Percentiles rank a stretch among this genome's conserved stretches.
These are phyloP conservation scores for Aegle marmelos DNA, from an alignment of 345 rosid genomes.

Conservation along the genomic window DNA sequence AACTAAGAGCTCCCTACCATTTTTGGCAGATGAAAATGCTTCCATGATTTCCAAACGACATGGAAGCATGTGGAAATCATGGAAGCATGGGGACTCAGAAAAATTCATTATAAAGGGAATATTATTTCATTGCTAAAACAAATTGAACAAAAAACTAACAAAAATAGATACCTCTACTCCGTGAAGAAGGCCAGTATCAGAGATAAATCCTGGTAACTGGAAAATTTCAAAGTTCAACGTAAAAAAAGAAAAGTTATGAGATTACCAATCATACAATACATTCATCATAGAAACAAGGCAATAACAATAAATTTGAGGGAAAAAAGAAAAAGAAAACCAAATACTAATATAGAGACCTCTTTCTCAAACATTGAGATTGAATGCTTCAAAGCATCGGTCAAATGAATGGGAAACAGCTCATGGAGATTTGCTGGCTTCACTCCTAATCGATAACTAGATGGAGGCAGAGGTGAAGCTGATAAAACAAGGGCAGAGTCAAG, in stretches of 20 bases:
- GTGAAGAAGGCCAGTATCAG: conserved; percentile 86
- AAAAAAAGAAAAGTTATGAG: conserved; percentile 5
- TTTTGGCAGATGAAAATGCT: not conserved
- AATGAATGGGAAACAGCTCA: conserved; percentile 64
- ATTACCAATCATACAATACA: not conserved
- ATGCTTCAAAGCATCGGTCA: conserved; percentile 66
- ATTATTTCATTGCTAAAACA: not conserved
- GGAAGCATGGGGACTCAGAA: not conserved
- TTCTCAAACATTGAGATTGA: conserved; percentile 71
- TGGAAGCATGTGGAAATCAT: not conserved
- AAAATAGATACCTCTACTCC: conserved; percentile 76
- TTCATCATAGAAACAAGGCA: not conserved
- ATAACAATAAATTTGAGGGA: not conserved
- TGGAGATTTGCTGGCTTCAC: conserved; percentile 82
- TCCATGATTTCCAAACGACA: not conserved
- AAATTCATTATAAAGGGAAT: not conserved
- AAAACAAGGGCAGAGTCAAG: conserved; percentile 26
- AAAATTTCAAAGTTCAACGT: conserved; percentile 20
- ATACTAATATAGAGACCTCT: conserved; percentile 44
- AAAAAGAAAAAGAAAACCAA: conserved; percentile 1
- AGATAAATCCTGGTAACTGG: conserved; percentile 88
- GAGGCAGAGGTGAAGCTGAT: conserved; percentile 66
- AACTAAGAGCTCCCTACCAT: not conserved
- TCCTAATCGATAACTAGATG: conserved; percentile 91
- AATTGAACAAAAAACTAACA: not conserved